Evolutionary conservation across 805 yeast species (phyloP).

Genomic region (Saccharomycopsis sp.): DNA sequence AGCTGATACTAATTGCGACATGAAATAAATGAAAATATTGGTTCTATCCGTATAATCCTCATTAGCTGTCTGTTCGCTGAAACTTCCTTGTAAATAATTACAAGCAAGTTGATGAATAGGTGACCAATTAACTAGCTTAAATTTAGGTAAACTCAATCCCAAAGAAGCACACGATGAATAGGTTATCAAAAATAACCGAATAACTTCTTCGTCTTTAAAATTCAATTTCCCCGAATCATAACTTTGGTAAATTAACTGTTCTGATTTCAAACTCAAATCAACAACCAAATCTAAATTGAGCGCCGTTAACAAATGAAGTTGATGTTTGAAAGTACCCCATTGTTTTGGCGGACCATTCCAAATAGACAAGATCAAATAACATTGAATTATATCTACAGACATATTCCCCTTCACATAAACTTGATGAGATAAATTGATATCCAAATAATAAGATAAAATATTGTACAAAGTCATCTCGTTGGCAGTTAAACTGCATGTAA

Average conservation of each 20-base stretch:
- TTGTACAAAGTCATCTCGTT: conserved; percentile 33
- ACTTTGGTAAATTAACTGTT: conserved; percentile 11
- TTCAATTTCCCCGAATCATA: background rate
- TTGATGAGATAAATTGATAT: conserved; percentile 37
- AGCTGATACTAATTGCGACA: conserved; percentile 37
- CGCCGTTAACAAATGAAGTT: conserved; percentile 40
- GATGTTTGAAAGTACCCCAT: conserved; percentile 48
- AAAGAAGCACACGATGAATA: conserved; percentile 46
- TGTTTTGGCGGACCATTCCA: conserved; percentile 50
- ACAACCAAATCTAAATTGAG: conserved; percentile 40
- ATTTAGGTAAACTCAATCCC: conserved; percentile 44
- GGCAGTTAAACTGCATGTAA: conserved; percentile 42
- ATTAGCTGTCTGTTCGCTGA: conserved; percentile 25
- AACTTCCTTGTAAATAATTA: conserved; percentile 29
- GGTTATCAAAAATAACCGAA: conserved; percentile 41
- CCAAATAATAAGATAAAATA: conserved; percentile 37
- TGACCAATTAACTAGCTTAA: conserved; percentile 44
- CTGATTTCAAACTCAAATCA: conserved; percentile 37
- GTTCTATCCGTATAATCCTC: conserved; percentile 24
- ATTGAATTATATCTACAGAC: conserved; percentile 35
- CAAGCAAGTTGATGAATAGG: conserved; percentile 32
- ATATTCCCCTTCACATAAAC: conserved; percentile 40
- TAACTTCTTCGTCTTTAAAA: conserved; percentile 29
- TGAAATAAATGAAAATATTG: conserved; percentile 39
- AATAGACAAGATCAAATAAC: conserved; percentile 38